phyloP scores from a whole-genome alignment of 352 stramenopile species.

The Globisporangium sylvaticum region DNA sequence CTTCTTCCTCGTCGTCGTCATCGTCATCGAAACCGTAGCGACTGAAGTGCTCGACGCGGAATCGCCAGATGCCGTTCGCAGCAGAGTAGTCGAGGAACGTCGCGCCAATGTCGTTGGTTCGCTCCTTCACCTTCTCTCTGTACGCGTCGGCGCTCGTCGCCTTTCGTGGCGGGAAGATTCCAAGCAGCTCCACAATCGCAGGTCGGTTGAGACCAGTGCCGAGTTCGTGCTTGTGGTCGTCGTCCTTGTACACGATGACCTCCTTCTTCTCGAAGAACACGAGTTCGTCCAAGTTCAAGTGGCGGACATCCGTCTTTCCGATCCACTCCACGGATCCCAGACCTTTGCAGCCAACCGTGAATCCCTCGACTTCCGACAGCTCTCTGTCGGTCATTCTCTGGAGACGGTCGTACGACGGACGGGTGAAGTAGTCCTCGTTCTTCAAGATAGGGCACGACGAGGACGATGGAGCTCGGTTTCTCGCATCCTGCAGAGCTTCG shows the following conservation, averaged over 20 bases:
- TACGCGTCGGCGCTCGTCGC: conserved; percentile 56
- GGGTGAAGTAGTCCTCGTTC: conserved; percentile 77
- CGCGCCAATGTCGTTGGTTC: conserved; percentile 71
- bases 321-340: conserved; percentile 80
- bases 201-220: conserved; percentile 75
- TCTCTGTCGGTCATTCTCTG: conserved; percentile 72
- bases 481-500: conserved; percentile 7
- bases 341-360: conserved; percentile 77
- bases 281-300: conserved; percentile 75
- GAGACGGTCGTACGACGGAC: conserved; percentile 61
- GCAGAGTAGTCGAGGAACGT: conserved; percentile 75
- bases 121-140: conserved; percentile 71
- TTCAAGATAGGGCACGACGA: conserved; percentile 62
- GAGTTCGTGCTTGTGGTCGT: conserved; percentile 74
- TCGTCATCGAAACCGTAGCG: conserved; percentile 77
- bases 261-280: conserved; percentile 83
- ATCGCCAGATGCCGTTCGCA: conserved; percentile 77
- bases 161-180: conserved; percentile 71
- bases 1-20: conserved; percentile 55
- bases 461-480: conserved; percentile 18
- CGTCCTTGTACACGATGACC: conserved; percentile 83
- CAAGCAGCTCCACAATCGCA: conserved; percentile 72
- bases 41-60: conserved; percentile 85
- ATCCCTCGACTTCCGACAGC: conserved; percentile 62
- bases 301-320: conserved; percentile 72